Evolutionary conservation across 345 rosid genomes (phyloP).

Genomic region (Bruguiera gymnorhiza): DNA sequence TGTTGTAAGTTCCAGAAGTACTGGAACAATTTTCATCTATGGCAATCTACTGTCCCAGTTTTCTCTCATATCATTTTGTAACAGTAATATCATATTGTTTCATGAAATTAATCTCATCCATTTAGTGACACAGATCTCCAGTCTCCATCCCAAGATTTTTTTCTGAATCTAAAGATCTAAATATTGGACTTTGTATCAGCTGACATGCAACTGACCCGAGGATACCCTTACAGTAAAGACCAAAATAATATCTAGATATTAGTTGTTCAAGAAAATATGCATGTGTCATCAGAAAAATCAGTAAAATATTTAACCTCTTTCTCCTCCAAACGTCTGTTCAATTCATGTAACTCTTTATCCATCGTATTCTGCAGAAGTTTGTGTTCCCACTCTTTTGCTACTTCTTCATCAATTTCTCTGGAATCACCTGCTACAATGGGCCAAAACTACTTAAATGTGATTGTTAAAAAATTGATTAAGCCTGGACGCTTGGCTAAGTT

Average conservation of each 20-base stretch:
- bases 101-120: too few species aligned
- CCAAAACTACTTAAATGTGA: slow-evolving; percentile 12
- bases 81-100: background rate
- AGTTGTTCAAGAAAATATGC: background rate
- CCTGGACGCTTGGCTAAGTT: background rate
- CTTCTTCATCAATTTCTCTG: slow-evolving; percentile 72
- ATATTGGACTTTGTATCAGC: too few species aligned
- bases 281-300: background rate
- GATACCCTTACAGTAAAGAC: too few species aligned
- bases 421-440: slow-evolving; percentile 53
- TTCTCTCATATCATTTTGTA: background rate
- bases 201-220: too few species aligned
- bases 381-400: slow-evolving; percentile 97
- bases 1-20: background rate
- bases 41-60: background rate
- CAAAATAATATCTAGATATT: too few species aligned
- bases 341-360: slow-evolving; percentile 91
- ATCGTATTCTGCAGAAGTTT: slow-evolving; percentile 80
- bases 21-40: background rate
- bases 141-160: too few species aligned
- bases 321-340: slow-evolving; percentile 84
- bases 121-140: too few species aligned
- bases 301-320: slow-evolving; percentile 69
- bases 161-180: too few species aligned
- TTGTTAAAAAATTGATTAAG: background rate